Conservation (phyloP, 2,329 filamentous ascomycete species). For the Setomelanomma holmii region DNA sequence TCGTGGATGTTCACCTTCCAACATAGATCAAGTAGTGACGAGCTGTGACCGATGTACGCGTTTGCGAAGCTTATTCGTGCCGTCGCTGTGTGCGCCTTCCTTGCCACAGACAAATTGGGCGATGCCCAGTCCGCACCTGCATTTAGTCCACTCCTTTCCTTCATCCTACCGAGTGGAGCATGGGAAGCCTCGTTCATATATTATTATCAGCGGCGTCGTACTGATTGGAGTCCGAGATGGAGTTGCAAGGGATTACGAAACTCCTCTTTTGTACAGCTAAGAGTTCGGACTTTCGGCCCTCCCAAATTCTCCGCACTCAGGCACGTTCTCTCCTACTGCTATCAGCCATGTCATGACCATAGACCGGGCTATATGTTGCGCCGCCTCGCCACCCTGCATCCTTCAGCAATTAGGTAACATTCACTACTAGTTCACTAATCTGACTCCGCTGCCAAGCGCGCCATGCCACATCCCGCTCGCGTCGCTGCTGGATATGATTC, state of each 20-base stretch:
- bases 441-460: conserved; percentile 5
- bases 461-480: neutral
- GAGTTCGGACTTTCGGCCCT: too few species aligned
- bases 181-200: too few species aligned
- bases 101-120: neutral
- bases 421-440: conserved; percentile 12
- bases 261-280: too few species aligned
- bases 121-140: conserved; percentile 5
- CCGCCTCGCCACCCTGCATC: neutral
- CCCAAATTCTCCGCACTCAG: too few species aligned
- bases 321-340: too few species aligned
- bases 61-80: neutral
- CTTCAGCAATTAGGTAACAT: too few species aligned
- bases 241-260: too few species aligned
- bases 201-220: too few species aligned
- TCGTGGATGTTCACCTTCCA: neutral
- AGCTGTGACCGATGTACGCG: neutral
- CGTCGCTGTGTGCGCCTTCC: neutral
- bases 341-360: neutral
- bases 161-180: too few species aligned
- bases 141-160: neutral
- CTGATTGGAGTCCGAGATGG: too few species aligned
- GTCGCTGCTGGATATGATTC: neutral
- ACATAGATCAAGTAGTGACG: neutral
- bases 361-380: neutral